phyloP scores from a whole-genome alignment of 306 rosid genomes.

The Erythrophleum fordii region DNA sequence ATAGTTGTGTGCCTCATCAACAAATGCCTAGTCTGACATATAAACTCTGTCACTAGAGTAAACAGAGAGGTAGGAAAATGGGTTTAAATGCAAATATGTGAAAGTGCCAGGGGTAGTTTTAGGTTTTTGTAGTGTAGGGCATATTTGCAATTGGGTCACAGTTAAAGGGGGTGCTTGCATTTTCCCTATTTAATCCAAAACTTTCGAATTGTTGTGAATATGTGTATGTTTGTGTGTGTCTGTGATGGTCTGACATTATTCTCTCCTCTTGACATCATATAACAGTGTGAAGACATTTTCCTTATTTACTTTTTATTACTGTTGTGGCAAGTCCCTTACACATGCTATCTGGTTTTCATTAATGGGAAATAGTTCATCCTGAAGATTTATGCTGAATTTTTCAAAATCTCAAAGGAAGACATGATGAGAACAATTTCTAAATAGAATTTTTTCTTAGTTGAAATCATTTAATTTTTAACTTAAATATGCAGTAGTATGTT shows the following conservation, averaged over 20 bases:
- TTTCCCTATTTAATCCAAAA: background rate
- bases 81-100: too few relatives aligned
- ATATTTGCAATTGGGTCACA: too few relatives aligned
- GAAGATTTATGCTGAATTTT: background rate
- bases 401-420: background rate
- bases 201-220: slow-evolving; percentile 3
- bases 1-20: too few relatives aligned
- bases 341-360: background rate
- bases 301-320: background rate
- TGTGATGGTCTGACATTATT: background rate
- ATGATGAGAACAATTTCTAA: background rate
- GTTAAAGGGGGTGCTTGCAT: too few relatives aligned
- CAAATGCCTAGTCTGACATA: too few relatives aligned
- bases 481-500: background rate
- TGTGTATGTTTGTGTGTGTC: slow-evolving; percentile 4
- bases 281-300: slow-evolving; percentile 7
- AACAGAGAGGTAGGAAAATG: too few relatives aligned
- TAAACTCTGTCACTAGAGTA: too few relatives aligned
- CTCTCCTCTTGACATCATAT: slow-evolving; percentile 8
- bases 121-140: too few relatives aligned
- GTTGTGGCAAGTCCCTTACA: background rate
- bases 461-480: background rate
- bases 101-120: too few relatives aligned
- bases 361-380: background rate
- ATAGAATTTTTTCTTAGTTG: background rate